phyloP scores from a whole-genome alignment of 2,329 filamentous ascomycete genomes.

The Daldinia sp. region DNA sequence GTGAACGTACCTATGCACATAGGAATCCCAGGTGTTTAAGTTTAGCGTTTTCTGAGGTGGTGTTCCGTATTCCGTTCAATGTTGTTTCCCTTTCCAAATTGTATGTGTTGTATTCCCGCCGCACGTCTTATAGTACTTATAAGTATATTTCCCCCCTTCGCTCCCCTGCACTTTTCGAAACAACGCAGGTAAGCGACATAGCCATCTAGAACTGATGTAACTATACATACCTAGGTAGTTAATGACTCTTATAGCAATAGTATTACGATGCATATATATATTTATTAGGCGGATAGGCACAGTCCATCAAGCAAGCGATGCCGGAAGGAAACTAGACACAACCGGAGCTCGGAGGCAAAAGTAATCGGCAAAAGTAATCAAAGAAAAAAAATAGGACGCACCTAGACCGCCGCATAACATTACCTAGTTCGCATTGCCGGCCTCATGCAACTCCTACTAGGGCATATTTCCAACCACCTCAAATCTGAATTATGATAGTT shows the following conservation, averaged over 20 bases:
- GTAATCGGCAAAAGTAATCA: neutral
- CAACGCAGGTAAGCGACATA: slow-evolving; percentile 4
- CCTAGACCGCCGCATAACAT: slow-evolving; percentile 21
- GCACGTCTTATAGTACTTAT: no score
- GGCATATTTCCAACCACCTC: slow-evolving; percentile 15
- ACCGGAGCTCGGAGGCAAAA: slow-evolving; percentile 7
- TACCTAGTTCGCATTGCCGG: neutral
- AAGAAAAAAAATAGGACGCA: slow-evolving; percentile 1
- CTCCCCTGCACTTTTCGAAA: slow-evolving; percentile 4
- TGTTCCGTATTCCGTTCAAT: neutral
- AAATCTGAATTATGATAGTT: neutral
- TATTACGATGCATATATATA: neutral
- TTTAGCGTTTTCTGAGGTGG: neutral
- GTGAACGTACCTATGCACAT: neutral
- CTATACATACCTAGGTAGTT: neutral
- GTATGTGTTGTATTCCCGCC: no score
- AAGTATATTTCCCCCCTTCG: neutral
- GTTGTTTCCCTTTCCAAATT: neutral
- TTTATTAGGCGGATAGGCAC: slow-evolving; percentile 6
- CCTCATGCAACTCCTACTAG: slow-evolving; percentile 2
- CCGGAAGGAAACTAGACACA: neutral
- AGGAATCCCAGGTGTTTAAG: neutral
- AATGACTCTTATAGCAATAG: neutral
- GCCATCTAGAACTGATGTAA: neutral
- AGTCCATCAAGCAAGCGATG: slow-evolving; percentile 1